A percentile compares a stretch with the other conserved stretches of the same genome.
phyloP scores from a whole-genome alignment of 192 early-diverging fungal genomes.

The Linnemannia schmuckeri region DNA sequence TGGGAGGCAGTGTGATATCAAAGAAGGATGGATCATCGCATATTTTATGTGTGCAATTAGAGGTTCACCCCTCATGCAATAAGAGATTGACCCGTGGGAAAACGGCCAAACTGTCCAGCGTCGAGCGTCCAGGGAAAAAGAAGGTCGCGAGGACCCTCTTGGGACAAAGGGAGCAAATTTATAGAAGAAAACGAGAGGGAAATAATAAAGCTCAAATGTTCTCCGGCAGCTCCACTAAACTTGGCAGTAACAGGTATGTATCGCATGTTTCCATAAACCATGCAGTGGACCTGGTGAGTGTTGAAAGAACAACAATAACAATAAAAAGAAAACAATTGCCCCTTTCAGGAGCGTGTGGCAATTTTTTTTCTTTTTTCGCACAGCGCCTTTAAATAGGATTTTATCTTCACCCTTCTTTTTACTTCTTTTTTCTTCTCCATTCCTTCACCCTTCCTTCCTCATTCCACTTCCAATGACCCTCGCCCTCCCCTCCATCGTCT shows the following conservation, averaged over 20 bases:
- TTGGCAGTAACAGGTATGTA: not conserved
- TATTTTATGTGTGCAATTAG: not conserved
- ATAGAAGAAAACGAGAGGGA: not conserved
- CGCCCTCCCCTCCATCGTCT: conserved; percentile 38
- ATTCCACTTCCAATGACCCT: conserved; percentile 34
- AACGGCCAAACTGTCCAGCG: not conserved
- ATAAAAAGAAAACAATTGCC: not conserved
- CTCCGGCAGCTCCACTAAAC: not conserved
- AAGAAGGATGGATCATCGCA: not conserved
- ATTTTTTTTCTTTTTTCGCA: not conserved
- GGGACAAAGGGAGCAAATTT: too few relatives aligned
- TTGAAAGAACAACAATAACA: not conserved
- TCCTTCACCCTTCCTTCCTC: not conserved
- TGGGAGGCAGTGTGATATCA: not conserved
- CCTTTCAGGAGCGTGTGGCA: not conserved
- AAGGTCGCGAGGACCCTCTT: too few relatives aligned
- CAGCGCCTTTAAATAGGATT: conserved; percentile 17
- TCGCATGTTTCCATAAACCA: too few relatives aligned
- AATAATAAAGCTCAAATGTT: not conserved
- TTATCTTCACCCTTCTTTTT: not conserved
- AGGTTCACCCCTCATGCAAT: not conserved
- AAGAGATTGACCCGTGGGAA: not conserved
- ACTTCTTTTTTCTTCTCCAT: conserved; percentile 8
- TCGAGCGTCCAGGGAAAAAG: not conserved
- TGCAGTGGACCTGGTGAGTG: too few relatives aligned